phyloP scores from a whole-genome alignment of 176 grass and related monocot genomes.

The Chloris gayana region DNA sequence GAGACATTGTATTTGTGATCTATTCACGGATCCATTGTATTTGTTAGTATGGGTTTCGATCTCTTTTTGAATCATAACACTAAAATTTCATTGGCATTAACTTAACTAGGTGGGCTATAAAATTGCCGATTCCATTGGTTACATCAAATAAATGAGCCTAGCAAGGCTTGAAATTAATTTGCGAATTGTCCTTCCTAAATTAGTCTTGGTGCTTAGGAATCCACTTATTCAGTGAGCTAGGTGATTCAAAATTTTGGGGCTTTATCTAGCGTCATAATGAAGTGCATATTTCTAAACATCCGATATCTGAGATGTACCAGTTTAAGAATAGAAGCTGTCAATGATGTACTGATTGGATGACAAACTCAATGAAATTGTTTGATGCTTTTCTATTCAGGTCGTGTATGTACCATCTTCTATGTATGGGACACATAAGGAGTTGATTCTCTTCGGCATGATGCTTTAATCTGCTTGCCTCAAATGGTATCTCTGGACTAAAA shows the following conservation, averaged over 20 bases:
- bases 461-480: neutral
- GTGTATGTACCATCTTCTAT: neutral
- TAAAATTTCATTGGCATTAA: neutral
- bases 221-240: neutral
- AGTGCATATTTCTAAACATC: neutral
- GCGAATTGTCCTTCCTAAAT: neutral
- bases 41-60: neutral
- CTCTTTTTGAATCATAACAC: neutral
- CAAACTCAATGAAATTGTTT: neutral
- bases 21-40: neutral
- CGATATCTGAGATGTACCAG: neutral
- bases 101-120: neutral
- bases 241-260: neutral
- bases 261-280: neutral
- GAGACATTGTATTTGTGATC: neutral
- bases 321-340: neutral
- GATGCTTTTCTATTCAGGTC: neutral
- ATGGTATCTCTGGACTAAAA: constrained; percentile 17
- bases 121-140: neutral
- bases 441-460: neutral
- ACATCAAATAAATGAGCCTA: neutral
- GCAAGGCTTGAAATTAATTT: neutral
- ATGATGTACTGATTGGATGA: neutral
- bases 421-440: neutral
- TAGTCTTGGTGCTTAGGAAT: neutral